Percentiles rank a stretch among this genome's conserved stretches.
Evolutionary conservation across 352 stramenopile species (phyloP).

Genomic region (Pythium phragmitis): DNA sequence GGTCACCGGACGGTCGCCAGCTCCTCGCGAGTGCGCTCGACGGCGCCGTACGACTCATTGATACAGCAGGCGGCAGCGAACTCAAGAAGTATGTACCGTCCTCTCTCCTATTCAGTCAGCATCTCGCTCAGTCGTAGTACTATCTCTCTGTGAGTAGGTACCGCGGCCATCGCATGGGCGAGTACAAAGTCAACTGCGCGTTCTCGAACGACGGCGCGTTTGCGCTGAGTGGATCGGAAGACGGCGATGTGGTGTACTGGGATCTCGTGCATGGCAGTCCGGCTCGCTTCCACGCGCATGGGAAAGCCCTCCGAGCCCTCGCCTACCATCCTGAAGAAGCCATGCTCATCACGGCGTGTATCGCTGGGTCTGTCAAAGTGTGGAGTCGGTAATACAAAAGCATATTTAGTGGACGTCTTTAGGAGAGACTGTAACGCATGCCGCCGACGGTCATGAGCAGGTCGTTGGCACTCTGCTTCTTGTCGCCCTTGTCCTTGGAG

Average conservation of each 20-base stretch:
- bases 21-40: slow-evolving; percentile 80
- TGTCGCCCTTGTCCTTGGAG: slow-evolving; percentile 50
- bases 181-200: slow-evolving; percentile 68
- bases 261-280: slow-evolving; percentile 46
- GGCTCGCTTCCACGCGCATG: slow-evolving; percentile 55
- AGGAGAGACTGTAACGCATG: slow-evolving; percentile 84
- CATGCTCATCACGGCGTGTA: slow-evolving; percentile 65
- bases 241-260: slow-evolving; percentile 67
- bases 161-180: slow-evolving; percentile 54
- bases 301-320: slow-evolving; percentile 59
- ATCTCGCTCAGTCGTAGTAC: slow-evolving; percentile 6
- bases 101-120: background rate
- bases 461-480: slow-evolving; percentile 76
- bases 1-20: slow-evolving; percentile 72
- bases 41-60: slow-evolving; percentile 70
- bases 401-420: slow-evolving; percentile 20
- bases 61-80: slow-evolving; percentile 61
- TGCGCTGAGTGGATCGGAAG: slow-evolving; percentile 75
- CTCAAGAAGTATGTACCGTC: slow-evolving; percentile 55
- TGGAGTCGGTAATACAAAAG: slow-evolving; percentile 31
- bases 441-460: slow-evolving; percentile 84
- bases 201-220: slow-evolving; percentile 69
- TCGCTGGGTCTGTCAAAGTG: slow-evolving; percentile 71
- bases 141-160: slow-evolving; percentile 35
- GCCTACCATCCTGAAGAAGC: slow-evolving; percentile 57